These are phyloP conservation scores for Mycena haematopus DNA, from an alignment of 768 basidiomycete genomes.

Conservation along the genomic window DNA sequence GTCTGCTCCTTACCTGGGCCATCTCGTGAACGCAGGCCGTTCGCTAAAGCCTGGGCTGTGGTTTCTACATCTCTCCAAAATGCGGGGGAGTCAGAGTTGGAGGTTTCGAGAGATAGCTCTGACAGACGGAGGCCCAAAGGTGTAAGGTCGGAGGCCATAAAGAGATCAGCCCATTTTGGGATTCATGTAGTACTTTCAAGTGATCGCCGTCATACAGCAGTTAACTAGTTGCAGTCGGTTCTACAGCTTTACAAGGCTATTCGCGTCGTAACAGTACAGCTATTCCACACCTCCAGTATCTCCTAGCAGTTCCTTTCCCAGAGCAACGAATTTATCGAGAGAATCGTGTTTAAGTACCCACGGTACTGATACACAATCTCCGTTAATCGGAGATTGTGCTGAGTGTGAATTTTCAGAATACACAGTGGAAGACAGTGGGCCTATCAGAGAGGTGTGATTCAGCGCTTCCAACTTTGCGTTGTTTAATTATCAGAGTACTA, in stretches of 20 bases:
- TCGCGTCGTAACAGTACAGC: not conserved
- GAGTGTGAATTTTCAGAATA: slow-evolving; percentile 29
- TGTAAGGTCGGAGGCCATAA: slow-evolving; percentile 37
- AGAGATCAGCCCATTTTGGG: not conserved
- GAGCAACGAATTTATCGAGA: not conserved
- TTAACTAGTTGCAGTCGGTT: not conserved
- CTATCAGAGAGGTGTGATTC: slow-evolving; percentile 31
- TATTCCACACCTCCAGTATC: slow-evolving; percentile 42
- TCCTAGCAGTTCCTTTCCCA: slow-evolving; percentile 36
- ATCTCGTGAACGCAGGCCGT: slow-evolving; percentile 64
- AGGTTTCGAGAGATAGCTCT: slow-evolving; percentile 41
- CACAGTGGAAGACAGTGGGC: too few species aligned
- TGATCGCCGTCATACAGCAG: not conserved
- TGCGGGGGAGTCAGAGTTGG: slow-evolving; percentile 38
- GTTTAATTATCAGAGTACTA: too few species aligned
- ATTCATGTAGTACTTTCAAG: not conserved
- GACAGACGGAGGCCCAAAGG: slow-evolving; percentile 44
- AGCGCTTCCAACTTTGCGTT: slow-evolving; percentile 52
- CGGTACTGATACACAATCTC: slow-evolving; percentile 63
- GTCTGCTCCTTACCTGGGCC: slow-evolving; percentile 47
- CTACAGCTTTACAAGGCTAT: slow-evolving; percentile 7
- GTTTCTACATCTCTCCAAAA: slow-evolving; percentile 61
- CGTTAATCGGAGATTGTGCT: slow-evolving; percentile 49
- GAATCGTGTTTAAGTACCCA: slow-evolving; percentile 37
- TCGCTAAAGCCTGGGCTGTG: slow-evolving; percentile 65